phyloP scores from a whole-genome alignment of 2,329 filamentous ascomycete genomes.

The Cladophialophora chaetospira region DNA sequence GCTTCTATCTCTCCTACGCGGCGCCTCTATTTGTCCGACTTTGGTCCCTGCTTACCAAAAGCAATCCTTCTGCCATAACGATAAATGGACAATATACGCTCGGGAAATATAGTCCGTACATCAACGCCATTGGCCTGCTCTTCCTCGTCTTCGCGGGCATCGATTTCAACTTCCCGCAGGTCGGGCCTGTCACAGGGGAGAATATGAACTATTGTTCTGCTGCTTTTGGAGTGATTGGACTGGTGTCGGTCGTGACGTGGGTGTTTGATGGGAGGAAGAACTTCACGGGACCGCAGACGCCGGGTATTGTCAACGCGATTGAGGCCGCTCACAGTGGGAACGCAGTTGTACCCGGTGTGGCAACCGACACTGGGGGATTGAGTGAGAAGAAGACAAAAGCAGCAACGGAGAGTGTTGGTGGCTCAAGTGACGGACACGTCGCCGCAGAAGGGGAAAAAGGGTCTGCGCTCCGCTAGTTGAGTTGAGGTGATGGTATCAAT shows the following conservation, averaged over 20 bases:
- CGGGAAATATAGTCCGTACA: slow-evolving; percentile 45
- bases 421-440: too few relatives aligned
- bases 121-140: slow-evolving; percentile 55
- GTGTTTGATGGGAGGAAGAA: slow-evolving; percentile 43
- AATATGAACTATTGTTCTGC: slow-evolving; percentile 59
- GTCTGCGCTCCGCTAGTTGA: too few relatives aligned
- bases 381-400: too few relatives aligned
- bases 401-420: too few relatives aligned
- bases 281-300: slow-evolving; percentile 28
- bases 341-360: too few relatives aligned
- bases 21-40: slow-evolving; percentile 57
- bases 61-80: slow-evolving; percentile 42
- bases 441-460: too few relatives aligned
- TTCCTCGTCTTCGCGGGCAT: slow-evolving; percentile 58
- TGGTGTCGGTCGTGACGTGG: slow-evolving; percentile 43
- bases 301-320: slow-evolving; percentile 11
- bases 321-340: slow-evolving; percentile 1
- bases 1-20: slow-evolving; percentile 62
- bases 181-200: slow-evolving; percentile 53
- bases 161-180: slow-evolving; percentile 59
- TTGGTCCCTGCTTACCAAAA: slow-evolving; percentile 48
- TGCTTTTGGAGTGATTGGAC: slow-evolving; percentile 56
- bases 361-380: too few relatives aligned
- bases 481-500: too few relatives aligned
- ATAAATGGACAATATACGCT: slow-evolving; percentile 46